Conservation (phyloP, 441 rosid species). For the Populus hybrid region DNA sequence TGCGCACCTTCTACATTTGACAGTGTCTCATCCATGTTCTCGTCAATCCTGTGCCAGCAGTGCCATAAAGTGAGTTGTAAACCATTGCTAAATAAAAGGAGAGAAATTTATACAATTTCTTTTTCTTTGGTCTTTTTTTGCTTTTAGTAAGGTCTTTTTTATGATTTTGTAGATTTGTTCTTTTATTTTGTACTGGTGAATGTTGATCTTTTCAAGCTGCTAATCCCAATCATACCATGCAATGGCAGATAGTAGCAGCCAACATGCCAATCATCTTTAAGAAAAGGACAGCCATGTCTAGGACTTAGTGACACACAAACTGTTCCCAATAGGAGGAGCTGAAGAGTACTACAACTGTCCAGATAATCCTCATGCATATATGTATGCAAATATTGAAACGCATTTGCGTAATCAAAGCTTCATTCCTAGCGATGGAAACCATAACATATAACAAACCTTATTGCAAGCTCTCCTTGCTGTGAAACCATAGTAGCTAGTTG, state of each 20-base stretch:
- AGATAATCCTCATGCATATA: background rate
- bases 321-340: background rate
- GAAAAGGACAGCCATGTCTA: background rate
- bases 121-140: background rate
- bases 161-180: background rate
- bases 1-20: conserved; percentile 93
- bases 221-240: conserved; percentile 2
- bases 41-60: conserved; percentile 68
- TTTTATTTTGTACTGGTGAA: background rate
- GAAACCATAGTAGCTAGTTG: conserved; percentile 92
- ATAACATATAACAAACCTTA: conserved; percentile 51
- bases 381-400: background rate
- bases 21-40: conserved; percentile 90
- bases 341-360: background rate
- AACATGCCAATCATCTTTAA: background rate
- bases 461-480: conserved; percentile 93
- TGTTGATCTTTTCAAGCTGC: background rate
- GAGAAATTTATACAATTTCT: background rate
- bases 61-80: background rate
- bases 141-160: no score
- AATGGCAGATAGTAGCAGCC: background rate
- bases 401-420: background rate
- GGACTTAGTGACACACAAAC: background rate
- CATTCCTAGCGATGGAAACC: background rate
- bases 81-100: background rate